These are phyloP conservation scores for Globisporangium lucens DNA, from an alignment of 352 stramenopile genomes.

Conservation along the genomic window DNA sequence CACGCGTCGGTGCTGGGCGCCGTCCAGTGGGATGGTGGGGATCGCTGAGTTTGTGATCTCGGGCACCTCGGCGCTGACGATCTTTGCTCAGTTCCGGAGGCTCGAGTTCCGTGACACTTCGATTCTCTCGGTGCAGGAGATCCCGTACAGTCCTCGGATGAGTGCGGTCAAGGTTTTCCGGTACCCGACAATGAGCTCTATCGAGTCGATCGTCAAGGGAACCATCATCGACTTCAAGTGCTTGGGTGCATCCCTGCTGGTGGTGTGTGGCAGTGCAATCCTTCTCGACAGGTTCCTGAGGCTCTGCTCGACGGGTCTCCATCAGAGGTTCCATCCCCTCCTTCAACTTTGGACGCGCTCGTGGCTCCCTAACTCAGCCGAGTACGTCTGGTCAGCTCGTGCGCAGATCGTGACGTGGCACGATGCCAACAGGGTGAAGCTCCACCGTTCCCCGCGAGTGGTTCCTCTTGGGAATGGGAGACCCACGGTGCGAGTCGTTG, in stretches of 20 bases:
- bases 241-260: not conserved
- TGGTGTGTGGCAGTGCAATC: not conserved
- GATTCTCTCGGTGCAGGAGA: constrained; percentile 5
- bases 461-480: not conserved
- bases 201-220: not conserved
- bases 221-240: constrained; percentile 1
- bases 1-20: constrained; percentile 6
- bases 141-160: not conserved
- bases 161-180: not conserved
- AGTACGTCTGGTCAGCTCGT: not conserved
- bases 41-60: constrained; percentile 23
- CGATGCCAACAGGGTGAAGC: not conserved
- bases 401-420: not conserved
- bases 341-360: not conserved
- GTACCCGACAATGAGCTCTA: not conserved
- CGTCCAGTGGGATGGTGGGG: constrained; percentile 13
- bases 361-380: not conserved
- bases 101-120: not conserved
- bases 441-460: not conserved
- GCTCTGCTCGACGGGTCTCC: not conserved
- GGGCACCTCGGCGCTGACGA: constrained; percentile 13
- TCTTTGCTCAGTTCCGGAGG: constrained; percentile 7
- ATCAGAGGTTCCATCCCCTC: not conserved
- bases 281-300: not conserved
- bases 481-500: not conserved